A percentile compares a stretch with the other conserved stretches of the same genome.
These are phyloP conservation scores for Jimgerdemannia lactiflua DNA, from an alignment of 192 early-diverging fungal species.

Conservation along the genomic window DNA sequence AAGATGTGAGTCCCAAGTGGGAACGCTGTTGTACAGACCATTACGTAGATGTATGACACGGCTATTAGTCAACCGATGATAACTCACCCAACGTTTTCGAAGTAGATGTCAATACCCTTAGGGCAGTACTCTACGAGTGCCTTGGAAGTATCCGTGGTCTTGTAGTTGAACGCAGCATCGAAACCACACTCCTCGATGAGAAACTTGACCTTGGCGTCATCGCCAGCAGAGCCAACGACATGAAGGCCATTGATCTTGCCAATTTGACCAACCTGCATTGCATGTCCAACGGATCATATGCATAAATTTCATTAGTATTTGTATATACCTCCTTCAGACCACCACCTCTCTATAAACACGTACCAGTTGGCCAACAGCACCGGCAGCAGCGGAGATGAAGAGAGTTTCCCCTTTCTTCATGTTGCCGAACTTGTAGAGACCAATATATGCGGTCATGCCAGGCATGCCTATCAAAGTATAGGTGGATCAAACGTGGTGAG, in stretches of 20 bases:
- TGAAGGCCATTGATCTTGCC: constrained; percentile 69
- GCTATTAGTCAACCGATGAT: neutral
- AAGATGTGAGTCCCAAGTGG: neutral
- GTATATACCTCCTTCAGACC: too few relatives aligned
- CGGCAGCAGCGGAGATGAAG: constrained; percentile 79
- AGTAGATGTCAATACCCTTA: constrained; percentile 86
- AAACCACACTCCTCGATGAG: constrained; percentile 65
- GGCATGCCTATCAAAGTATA: constrained; percentile 55
- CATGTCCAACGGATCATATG: neutral
- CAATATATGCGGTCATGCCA: constrained; percentile 73
- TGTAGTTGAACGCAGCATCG: constrained; percentile 94
- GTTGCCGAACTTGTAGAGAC: constrained; percentile 59
- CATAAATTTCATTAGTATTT: too few relatives aligned
- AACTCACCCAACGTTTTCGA: constrained; percentile 68
- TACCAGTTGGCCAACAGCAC: constrained; percentile 65
- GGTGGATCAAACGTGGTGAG: neutral
- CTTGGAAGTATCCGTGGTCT: constrained; percentile 51
- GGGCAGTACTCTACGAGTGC: constrained; percentile 64
- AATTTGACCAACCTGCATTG: constrained; percentile 61
- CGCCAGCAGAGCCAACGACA: constrained; percentile 85
- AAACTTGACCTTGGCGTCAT: constrained; percentile 78
- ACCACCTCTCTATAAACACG: constrained; percentile 11
- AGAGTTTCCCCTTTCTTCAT: constrained; percentile 83
- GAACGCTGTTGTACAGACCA: too few relatives aligned
- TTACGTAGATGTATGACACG: too few relatives aligned